Base-by-base conservation (phyloP, 805 yeast genomes). In the Ascoidea rubescens region DNA sequence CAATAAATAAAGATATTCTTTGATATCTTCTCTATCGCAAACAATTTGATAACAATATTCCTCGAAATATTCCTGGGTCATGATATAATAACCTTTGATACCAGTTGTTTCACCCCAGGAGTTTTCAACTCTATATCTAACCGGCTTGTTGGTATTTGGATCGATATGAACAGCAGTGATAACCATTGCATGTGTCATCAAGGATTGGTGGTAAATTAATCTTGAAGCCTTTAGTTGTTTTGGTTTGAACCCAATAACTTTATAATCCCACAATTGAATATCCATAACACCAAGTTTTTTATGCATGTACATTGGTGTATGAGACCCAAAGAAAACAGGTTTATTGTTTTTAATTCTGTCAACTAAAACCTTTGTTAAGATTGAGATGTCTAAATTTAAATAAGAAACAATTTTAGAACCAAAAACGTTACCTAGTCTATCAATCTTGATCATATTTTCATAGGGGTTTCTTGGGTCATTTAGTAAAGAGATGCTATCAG, bases 171-270 rank as follows among this genome's bases (percentile, higher is more conserved):
- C 91, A 37, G 81, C 96, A 10, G 89, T 82, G 60, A 87, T 78
- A 28, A 81, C 74, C 96, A 87, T 87, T 44, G 96, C 96, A 62
- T 87, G 96, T 14, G 95, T 87, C 95, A 87, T 86, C 57, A 79
- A 69, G 30, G 89, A 82, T 57, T 87, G 80, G 53, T 79, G 80
- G 57, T 84, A 81, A 54, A 72, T 67, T 55, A 88, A 80, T 56
- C 95, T 72, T 50, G 87, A 82, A 21, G 79, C 79, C 70, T 88
- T 87, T 50, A 64, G 55, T 59, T 76, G 71, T 51, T 75, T 70
- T 60, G 75, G 67, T 51, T 71, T 64, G 72, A 79, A 72, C 49
- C 81, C 79, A 60, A 79, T 74, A 52, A 80, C 66, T 56, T 76
- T 69, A 66, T 79, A 85, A 60, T 84, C 82, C 78, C 80, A 87